These are phyloP conservation scores for Novymonas esmeraldas DNA, from an alignment of 208 protist species.

Conservation along the genomic window DNA sequence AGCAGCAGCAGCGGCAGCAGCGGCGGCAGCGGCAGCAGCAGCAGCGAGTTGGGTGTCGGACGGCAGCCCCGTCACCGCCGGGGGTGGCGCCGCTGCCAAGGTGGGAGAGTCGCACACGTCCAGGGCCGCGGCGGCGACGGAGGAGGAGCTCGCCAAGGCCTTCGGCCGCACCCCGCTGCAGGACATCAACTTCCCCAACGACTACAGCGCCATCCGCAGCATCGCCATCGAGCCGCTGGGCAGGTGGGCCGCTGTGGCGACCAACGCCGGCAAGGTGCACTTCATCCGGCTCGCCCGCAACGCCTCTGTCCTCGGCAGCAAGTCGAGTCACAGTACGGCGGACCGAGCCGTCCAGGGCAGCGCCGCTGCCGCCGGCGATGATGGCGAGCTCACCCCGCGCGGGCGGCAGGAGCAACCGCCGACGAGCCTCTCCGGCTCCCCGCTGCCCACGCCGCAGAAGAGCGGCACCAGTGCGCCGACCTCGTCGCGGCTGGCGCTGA, in stretches of 20 bases:
- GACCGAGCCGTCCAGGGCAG: background rate
- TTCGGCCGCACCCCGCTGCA: conserved; percentile 67
- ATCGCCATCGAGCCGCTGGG: conserved; percentile 76
- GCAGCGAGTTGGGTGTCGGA: background rate
- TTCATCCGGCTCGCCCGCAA: conserved; percentile 71
- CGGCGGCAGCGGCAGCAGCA: conserved; percentile 5
- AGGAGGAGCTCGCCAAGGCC: conserved; percentile 18
- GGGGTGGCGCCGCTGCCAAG: background rate
- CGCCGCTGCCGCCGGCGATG: background rate
- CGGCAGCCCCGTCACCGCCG: background rate
- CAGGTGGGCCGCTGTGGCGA: conserved; percentile 77
- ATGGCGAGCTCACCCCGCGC: conserved; percentile 8
- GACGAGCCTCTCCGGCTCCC: conserved; percentile 3
- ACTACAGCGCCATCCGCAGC: conserved; percentile 86
- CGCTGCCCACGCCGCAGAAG: conserved; percentile 20
- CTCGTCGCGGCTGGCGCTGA: conserved; percentile 26
- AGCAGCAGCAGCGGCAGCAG: too few relatives aligned
- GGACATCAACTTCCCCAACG: conserved; percentile 71
- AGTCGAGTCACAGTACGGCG: background rate
- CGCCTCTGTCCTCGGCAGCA: conserved; percentile 29
- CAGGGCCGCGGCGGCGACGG: conserved; percentile 2
- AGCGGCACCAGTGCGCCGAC: conserved; percentile 5
- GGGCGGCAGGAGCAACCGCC: background rate
- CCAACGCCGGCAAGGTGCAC: conserved; percentile 82
- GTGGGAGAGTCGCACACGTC: conserved; percentile 3